Conservation (phyloP, 768 basidiomycete genomes). For the Boletellus emodensis region DNA sequence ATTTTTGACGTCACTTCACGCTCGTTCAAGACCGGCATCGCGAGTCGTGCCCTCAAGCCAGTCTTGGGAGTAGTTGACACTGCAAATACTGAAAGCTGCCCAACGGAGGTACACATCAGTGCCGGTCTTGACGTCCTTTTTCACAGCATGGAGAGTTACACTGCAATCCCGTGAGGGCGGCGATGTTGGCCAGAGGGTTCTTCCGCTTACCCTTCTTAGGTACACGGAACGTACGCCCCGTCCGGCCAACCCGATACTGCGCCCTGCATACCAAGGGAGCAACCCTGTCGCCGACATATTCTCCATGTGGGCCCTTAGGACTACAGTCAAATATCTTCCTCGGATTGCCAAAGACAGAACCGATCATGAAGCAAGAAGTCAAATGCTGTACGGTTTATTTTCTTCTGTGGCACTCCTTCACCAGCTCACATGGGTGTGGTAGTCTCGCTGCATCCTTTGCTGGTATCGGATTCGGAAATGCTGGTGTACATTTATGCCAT, state of each 20-base stretch:
- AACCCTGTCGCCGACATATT: conserved; percentile 96
- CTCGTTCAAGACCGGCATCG: conserved; percentile 96
- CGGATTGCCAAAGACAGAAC: conserved; percentile 74
- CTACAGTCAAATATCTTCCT: conserved; percentile 86
- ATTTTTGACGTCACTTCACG: conserved; percentile 90
- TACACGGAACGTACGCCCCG: conserved; percentile 88
- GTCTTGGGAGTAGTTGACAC: conserved; percentile 85
- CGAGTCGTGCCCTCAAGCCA: conserved; percentile 87
- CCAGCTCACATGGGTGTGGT: background rate
- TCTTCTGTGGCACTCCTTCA: background rate
- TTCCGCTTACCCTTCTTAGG: conserved; percentile 35
- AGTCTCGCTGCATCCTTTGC: conserved; percentile 92
- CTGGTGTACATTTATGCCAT: conserved; percentile 87
- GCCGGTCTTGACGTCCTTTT: conserved; percentile 95
- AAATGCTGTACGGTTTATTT: conserved; percentile 72
- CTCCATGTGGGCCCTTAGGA: conserved; percentile 87
- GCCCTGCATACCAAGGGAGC: conserved; percentile 91
- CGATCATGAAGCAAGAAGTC: conserved; percentile 78
- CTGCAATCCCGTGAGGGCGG: conserved; percentile 76
- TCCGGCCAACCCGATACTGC: conserved; percentile 82
- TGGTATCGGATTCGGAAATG: conserved; percentile 93
- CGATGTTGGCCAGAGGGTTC: background rate
- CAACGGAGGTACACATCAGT: conserved; percentile 88
- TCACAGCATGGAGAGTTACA: conserved; percentile 93
- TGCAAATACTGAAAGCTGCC: conserved; percentile 86